Percentiles rank a stretch among this genome's conserved stretches.
Evolutionary conservation across 129 eudicot genomes (phyloP).

Genomic region (Flaveria linearis): DNA sequence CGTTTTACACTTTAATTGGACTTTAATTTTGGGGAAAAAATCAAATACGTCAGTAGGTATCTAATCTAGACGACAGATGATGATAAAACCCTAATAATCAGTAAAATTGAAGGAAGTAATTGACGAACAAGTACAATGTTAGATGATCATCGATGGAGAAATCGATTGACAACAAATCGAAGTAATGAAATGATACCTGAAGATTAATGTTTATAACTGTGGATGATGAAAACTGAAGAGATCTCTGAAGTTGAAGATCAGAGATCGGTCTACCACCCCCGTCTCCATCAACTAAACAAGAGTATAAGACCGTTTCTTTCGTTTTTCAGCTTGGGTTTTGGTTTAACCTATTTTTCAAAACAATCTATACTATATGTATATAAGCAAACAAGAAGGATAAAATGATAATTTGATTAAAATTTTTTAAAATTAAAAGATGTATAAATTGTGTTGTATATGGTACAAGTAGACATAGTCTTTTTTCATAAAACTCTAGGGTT

Average conservation of each 20-base stretch:
- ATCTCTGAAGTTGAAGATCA: conserved; percentile 39
- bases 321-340: conserved; percentile 37
- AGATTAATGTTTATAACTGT: conserved; percentile 25
- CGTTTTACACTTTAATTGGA: neutral
- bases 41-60: neutral
- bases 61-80: neutral
- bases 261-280: conserved; percentile 51
- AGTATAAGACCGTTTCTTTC: conserved; percentile 39
- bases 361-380: no score
- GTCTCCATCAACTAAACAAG: conserved; percentile 52
- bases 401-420: no score
- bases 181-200: conserved; percentile 35
- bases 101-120: conserved; percentile 13
- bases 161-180: no score
- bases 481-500: no score
- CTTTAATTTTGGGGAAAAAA: conserved; percentile 18
- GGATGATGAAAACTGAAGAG: conserved; percentile 25
- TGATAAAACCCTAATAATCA: conserved; percentile 18
- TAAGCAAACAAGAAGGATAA: no score
- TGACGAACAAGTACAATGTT: conserved; percentile 17
- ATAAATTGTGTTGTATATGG: no score
- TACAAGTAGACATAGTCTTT: no score
- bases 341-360: neutral
- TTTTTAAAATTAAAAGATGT: no score
- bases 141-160: conserved; percentile 23